These are phyloP conservation scores for Reutealis trisperma DNA, from an alignment of 345 rosid species.

Conservation along the genomic window DNA sequence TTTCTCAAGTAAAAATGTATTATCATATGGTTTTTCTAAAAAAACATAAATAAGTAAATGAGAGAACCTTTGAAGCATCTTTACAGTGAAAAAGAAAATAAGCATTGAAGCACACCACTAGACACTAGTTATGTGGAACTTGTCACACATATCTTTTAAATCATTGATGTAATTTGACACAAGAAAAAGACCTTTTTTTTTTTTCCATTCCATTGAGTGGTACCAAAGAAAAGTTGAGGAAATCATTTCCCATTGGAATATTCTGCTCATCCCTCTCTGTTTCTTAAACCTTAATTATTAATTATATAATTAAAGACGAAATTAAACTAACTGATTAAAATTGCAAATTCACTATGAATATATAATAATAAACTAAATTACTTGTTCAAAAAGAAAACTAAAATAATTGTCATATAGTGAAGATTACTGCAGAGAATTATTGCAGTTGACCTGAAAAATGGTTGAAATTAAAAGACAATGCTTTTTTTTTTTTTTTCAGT, in stretches of 20 bases:
- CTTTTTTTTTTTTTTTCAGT: too few relatives aligned
- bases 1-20: too few relatives aligned
- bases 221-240: constrained; percentile 13
- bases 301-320: not conserved
- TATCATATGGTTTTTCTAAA: too few relatives aligned
- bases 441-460: too few relatives aligned
- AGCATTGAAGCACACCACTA: not conserved
- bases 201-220: constrained; percentile 6
- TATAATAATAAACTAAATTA: too few relatives aligned
- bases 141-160: too few relatives aligned
- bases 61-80: not conserved
- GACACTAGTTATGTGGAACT: not conserved
- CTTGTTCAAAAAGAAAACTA: too few relatives aligned
- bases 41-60: too few relatives aligned
- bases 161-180: constrained; percentile 1
- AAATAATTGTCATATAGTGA: too few relatives aligned
- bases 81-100: not conserved
- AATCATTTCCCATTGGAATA: not conserved
- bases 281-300: too few relatives aligned
- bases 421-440: too few relatives aligned
- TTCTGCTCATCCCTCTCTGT: not conserved
- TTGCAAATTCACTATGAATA: not conserved
- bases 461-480: too few relatives aligned
- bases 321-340: not conserved
- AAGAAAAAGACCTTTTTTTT: not conserved